Conservation (phyloP, 2,329 filamentous ascomycete species). For the Pseudogymnoascus sp. region DNA sequence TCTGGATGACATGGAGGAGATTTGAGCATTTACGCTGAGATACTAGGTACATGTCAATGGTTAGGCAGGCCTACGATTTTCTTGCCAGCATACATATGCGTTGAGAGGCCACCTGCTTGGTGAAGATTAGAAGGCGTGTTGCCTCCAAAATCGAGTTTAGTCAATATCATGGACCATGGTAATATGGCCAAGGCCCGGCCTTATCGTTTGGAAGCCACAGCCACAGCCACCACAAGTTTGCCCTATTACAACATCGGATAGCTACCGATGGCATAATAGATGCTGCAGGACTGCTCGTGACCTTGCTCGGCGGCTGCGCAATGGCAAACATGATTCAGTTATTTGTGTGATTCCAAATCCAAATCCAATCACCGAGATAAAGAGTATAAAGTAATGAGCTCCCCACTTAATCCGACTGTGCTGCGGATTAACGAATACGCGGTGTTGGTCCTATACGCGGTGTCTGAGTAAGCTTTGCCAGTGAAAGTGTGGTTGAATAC, state of each 20-base stretch:
- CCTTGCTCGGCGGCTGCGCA: background rate
- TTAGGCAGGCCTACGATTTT: background rate
- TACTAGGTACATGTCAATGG: background rate
- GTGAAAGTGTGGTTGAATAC: background rate
- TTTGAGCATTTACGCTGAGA: constrained; percentile 32
- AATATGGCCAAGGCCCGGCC: background rate
- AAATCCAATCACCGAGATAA: background rate
- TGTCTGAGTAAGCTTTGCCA: background rate
- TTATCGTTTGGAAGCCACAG: background rate
- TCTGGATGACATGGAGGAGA: constrained; percentile 71
- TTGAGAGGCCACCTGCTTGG: background rate
- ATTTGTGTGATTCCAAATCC: background rate
- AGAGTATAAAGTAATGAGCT: background rate
- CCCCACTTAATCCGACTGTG: background rate
- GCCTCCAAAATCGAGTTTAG: background rate
- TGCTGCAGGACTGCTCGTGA: background rate
- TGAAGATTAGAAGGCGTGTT: background rate
- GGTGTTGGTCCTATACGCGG: background rate
- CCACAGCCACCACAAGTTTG: background rate
- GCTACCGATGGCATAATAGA: background rate
- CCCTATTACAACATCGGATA: background rate
- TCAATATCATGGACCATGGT: background rate
- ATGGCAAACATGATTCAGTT: background rate
- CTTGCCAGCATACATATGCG: background rate
- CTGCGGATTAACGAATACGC: background rate